Base-by-base conservation (phyloP, 805 yeast genomes). In the Teunomyces lycoperdinae region DNA sequence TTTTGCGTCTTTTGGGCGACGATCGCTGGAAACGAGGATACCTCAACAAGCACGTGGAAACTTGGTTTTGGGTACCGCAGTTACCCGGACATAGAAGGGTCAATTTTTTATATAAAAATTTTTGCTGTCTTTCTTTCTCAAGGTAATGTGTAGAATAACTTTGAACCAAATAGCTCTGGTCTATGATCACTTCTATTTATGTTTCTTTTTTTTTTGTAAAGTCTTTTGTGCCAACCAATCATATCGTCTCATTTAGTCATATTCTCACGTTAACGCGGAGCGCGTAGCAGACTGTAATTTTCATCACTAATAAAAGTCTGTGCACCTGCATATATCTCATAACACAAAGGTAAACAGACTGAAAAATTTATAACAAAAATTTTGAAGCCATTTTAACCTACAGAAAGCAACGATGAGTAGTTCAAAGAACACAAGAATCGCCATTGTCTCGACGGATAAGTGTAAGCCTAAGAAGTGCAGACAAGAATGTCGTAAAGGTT, bases 391-490 rank as follows among this genome's bases (percentile, higher is more conserved):
- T 13, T 7, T 14, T 11, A 11, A n/a, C 28, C 11, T 3, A 6
- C 30, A 38, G 16, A 10, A 38, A 38, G 29, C 27, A 20, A 49
- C 35, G 36, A 66, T 64, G 63, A 59, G 66, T 52, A 59, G 66
- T 52, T 64, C 64, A 43, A 70, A 69, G 60, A 77, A 77, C 62
- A 75, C 87, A 20, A 91, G 99, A 87, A 91, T 94, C 68, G 99
- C 99, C 56, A 91, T 94, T 72, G 96, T 94, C 70, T 84, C 85
- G 49, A 83, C 83, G 42, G 99, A 94, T 79, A 90, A 81, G 73
- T 94, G 99, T 78, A 94, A 94, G 70, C 99, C 99, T 47, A 92
- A 90, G 77, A 89, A 94, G 70, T 94, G 99, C 76, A 91, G 95
- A 68, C 99, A 94, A 73, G 99, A 94, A 72, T 94, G 99, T 78